phyloP scores from a whole-genome alignment of 2,329 filamentous ascomycete genomes.

The Hyphodiscus sp. region DNA sequence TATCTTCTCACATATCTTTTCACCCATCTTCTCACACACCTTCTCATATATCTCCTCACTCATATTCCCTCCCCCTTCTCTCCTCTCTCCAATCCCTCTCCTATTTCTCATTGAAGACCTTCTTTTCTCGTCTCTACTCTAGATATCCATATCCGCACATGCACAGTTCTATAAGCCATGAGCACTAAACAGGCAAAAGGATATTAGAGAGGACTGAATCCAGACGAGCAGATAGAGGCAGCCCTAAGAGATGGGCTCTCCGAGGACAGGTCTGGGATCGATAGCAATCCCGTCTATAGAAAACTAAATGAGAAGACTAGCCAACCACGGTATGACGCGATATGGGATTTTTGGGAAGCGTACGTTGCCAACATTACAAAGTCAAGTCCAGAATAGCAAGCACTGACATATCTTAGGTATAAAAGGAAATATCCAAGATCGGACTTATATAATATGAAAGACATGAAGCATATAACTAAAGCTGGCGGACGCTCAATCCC shows the following conservation, averaged over 20 bases:
- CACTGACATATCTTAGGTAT: slow-evolving; percentile 16
- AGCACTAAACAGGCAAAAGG: too few relatives aligned
- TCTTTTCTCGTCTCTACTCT: slow-evolving; percentile 3
- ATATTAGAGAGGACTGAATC: too few relatives aligned
- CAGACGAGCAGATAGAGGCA: too few relatives aligned
- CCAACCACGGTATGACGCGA: slow-evolving; percentile 10
- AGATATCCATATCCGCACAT: slow-evolving; percentile 1
- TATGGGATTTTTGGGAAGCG: slow-evolving; percentile 11
- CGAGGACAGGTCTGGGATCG: neutral
- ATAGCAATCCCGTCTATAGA: slow-evolving; percentile 14
- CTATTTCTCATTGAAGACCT: slow-evolving; percentile 1
- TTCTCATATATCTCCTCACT: slow-evolving; percentile 31
- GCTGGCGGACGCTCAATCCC: slow-evolving; percentile 11
- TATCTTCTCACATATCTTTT: slow-evolving; percentile 1
- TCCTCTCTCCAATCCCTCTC: slow-evolving; percentile 1
- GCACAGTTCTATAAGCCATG: too few relatives aligned
- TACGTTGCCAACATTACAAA: slow-evolving; percentile 11
- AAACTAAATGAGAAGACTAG: slow-evolving; percentile 14
- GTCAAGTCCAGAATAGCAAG: slow-evolving; percentile 10
- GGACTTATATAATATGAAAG: slow-evolving; percentile 14
- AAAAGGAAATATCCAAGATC: slow-evolving; percentile 15
- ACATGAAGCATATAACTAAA: slow-evolving; percentile 17
- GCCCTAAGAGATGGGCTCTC: too few relatives aligned
- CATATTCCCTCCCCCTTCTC: slow-evolving; percentile 30
- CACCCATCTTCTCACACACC: neutral